Percentiles rank a stretch among this genome's conserved stretches.
phyloP scores from a whole-genome alignment of 176 grass and related monocot genomes.

The Phragmites australis region DNA sequence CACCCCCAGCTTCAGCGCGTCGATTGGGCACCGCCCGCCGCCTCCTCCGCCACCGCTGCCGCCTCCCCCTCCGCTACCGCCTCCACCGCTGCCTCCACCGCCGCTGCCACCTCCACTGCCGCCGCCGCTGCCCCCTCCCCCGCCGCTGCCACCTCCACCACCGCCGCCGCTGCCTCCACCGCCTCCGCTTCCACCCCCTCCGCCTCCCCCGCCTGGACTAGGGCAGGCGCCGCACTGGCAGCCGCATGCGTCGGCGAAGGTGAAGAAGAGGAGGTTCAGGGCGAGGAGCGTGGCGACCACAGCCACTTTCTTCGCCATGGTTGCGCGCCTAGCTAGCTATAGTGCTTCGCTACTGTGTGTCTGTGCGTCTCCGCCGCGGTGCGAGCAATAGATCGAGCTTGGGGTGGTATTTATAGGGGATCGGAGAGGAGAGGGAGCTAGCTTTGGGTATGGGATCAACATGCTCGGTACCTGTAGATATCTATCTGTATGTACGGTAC shows the following conservation, averaged over 20 bases:
- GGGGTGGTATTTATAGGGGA: too few relatives aligned
- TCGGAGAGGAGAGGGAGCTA: too few relatives aligned
- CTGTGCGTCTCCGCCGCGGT: too few relatives aligned
- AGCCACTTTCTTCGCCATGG: constrained; percentile 35
- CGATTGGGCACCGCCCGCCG: constrained; percentile 45
- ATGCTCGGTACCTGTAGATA: too few relatives aligned
- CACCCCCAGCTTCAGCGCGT: constrained; percentile 70
- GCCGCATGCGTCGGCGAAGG: constrained; percentile 54
- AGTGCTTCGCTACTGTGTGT: too few relatives aligned
- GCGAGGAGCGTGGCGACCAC: constrained; percentile 40
- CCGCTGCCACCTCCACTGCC: neutral
- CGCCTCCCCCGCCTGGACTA: constrained; percentile 19
- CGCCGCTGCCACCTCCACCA: accelerated
- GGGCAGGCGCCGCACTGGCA: constrained; percentile 44
- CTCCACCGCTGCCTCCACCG: neutral
- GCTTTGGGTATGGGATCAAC: too few relatives aligned
- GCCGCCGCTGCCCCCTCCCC: accelerated
- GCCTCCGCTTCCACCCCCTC: neutral
- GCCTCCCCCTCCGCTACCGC: neutral
- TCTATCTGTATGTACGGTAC: too few relatives aligned
- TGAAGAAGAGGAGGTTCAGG: constrained; percentile 61
- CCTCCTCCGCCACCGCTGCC: neutral
- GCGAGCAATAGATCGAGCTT: too few relatives aligned
- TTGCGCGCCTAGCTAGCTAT: neutral
- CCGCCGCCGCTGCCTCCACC: neutral